Evolutionary conservation across 2,329 filamentous ascomycete species (phyloP).

Genomic region (Aspergillus viridinutans): DNA sequence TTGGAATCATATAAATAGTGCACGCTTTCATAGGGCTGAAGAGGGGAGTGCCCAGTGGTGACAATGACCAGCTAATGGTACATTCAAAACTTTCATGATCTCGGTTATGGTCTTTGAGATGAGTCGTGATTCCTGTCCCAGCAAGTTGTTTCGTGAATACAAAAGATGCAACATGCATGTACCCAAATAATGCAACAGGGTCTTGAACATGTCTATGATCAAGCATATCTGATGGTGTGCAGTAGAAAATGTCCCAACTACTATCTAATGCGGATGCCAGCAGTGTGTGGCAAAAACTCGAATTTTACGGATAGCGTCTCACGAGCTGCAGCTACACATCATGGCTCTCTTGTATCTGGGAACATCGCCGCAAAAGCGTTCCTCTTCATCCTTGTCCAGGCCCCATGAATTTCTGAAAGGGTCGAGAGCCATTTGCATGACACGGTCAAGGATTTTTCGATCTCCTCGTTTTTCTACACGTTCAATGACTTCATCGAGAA

Average conservation of each 20-base stretch:
- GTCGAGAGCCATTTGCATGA: constrained; percentile 78
- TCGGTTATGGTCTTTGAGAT: neutral
- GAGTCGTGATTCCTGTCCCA: neutral
- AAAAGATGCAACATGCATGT: neutral
- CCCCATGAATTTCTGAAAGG: constrained; percentile 71
- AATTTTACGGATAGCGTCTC: neutral
- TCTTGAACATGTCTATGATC: neutral
- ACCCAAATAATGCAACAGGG: neutral
- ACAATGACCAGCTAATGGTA: neutral
- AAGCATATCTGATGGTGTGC: neutral
- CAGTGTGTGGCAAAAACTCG: neutral
- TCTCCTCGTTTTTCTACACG: constrained; percentile 82
- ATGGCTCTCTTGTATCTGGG: constrained; percentile 72
- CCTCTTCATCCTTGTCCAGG: constrained; percentile 68
- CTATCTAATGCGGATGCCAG: neutral
- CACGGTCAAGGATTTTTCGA: constrained; percentile 67
- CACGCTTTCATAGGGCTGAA: neutral
- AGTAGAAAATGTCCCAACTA: neutral
- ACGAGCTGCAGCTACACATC: constrained; percentile 96
- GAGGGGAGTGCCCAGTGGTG: neutral
- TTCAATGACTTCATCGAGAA: constrained; percentile 88
- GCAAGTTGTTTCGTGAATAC: neutral
- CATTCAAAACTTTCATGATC: neutral
- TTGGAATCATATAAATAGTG: neutral
- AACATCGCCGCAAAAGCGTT: constrained; percentile 80